Evolutionary conservation across 257 asterid species (phyloP), one percentile per base, ranked within the genome.

Genomic region (Gentiana macrophylla): DNA sequence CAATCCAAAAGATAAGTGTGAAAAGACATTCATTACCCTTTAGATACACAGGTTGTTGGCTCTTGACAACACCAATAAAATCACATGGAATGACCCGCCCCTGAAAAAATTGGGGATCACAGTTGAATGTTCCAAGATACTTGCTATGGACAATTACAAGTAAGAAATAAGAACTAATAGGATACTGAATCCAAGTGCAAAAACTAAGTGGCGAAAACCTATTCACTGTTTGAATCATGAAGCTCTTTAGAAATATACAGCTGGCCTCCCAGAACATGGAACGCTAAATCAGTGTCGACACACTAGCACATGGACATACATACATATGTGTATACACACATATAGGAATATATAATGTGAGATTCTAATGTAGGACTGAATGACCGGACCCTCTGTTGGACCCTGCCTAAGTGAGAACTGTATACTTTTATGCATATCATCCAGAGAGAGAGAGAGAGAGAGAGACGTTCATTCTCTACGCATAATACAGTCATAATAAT

Each of bases 11-110:
- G 58, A 32, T 56, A 61, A 48, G 41, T 50, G 6, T 24, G 32
- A 33, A 55, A 24, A 1, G 52, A 12, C 13, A 57, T 6, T 46
- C 36, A 67, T 45, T 41, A 85, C 99, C 99, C 82, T 78, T 74
- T 73, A 88, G 74, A 84, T 85, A 88, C 62, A 88, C 84, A 53
- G 99, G 95, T 64, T 85, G 97, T 74, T 92, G 99, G 71, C 95
- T 92, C 84, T 85, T 81, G 65, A 83, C 89, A 64, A 85, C 90
- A 45, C 99, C 98, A 67, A 92, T 92, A 75, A 92, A 92, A 71
- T 92, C 99, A 62, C 99, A 92, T 37, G 99, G 99, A 72, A 92
- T 78, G 56, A 85, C 86, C 63, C 97, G 99, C 2, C 99, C 99
- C 99, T 92, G 90, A 67, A 70, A 63, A 67, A 60, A 58, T 72